Base-by-base conservation (phyloP, 1,284 basidiomycete species). In the Takashimella koratensis region DNA sequence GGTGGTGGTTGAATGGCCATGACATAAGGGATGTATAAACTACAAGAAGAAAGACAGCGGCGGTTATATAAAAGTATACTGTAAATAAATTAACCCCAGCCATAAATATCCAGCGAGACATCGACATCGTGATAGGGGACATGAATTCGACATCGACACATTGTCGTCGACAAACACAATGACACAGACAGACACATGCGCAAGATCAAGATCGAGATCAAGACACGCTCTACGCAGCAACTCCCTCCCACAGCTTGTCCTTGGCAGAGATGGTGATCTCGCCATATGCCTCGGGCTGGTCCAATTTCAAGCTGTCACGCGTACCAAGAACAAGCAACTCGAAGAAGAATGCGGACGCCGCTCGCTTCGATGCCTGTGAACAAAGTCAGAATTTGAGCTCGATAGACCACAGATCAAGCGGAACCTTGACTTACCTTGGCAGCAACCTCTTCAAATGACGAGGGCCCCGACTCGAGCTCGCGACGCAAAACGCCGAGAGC, bases 341-440 rank as follows among this genome's bases (percentile, higher is more conserved):
- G 69, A 98, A 98, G 81, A 98, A 98, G 81, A 98, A 98, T 2
- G 90, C 86, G 0, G 93, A 85, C 0, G 94, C 92, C 3, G 93
- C 95, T 44, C 91, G 85, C 49, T 90, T 86, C 6, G 89, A 88
- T 6, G 91, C 90, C 84, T 93, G 61, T n/a, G n/a, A n/a, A n/a
- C 1, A 44, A 24, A 19, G 43, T 36, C 47, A 3, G 19, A 63
- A 47, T 47, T 49, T 23, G 51, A 6, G 43, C 2, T 13, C 23
- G 25, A 5, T 13, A 20, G 3, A 23, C 23, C 23, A 21, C 30
- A 30, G n/a, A n/a, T n/a, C n/a, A n/a, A n/a, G n/a, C n/a, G n/a
- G n/a, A n/a, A n/a, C n/a, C n/a, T n/a, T n/a, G n/a, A 71, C 79
- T 55, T 59, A 87, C 87, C 82, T 86, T 89, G 64, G 85, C 79